A percentile compares a stretch with the other conserved stretches of the same genome.
phyloP scores from a whole-genome alignment of 352 stramenopile genomes.

The Phytophthora sansomeana region DNA sequence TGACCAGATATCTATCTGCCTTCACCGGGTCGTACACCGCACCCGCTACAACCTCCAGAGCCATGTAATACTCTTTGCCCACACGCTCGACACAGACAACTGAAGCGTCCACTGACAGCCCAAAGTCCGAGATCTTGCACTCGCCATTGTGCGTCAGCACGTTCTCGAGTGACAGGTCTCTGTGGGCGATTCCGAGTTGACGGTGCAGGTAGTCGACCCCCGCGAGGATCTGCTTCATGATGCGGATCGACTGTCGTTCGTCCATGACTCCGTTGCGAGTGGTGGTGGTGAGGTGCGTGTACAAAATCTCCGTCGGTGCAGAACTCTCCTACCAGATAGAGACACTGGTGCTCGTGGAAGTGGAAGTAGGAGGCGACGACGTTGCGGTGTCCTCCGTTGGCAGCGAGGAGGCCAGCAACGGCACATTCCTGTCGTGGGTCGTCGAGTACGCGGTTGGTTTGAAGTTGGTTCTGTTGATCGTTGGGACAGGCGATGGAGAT shows the following conservation, averaged over 20 bases:
- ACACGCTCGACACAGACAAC: slow-evolving; percentile 15
- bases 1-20: slow-evolving; percentile 62
- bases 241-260: slow-evolving; percentile 4
- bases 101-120: slow-evolving; percentile 33
- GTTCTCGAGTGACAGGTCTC: slow-evolving; percentile 48
- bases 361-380: slow-evolving; percentile 32
- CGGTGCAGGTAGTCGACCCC: slow-evolving; percentile 41
- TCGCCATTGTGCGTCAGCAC: slow-evolving; percentile 33
- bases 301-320: no score
- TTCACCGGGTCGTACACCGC: slow-evolving; percentile 46
- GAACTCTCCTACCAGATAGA: no score
- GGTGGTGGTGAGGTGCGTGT: no score
- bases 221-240: slow-evolving; percentile 35
- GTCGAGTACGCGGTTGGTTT: slow-evolving; percentile 6
- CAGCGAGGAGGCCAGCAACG: slow-evolving; percentile 10
- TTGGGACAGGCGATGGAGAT: slow-evolving; percentile 12
- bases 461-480: neutral
- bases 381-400: slow-evolving; percentile 21
- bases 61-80: slow-evolving; percentile 60
- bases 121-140: slow-evolving; percentile 56
- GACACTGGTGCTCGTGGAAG: no score
- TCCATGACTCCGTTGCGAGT: no score
- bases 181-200: slow-evolving; percentile 36
- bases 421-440: slow-evolving; percentile 28
- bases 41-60: slow-evolving; percentile 44